Percentiles rank a stretch among this genome's conserved stretches.
Conservation (phyloP, 768 basidiomycete species). For the Boletus barrowsii region DNA sequence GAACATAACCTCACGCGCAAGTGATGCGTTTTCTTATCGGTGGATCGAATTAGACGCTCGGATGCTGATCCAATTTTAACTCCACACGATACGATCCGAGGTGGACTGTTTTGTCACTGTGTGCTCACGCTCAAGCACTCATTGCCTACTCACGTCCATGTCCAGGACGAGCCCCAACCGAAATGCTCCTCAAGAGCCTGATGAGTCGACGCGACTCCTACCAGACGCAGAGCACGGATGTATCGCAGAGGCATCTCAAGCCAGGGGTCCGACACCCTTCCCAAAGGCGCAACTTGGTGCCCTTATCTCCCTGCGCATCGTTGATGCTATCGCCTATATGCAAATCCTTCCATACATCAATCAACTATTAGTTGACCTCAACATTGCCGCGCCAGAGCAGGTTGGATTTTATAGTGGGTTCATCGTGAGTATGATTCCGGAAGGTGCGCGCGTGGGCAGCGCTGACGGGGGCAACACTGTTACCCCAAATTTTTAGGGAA, state of each 20-base stretch:
- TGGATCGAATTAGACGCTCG: too few species aligned
- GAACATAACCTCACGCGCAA: too few species aligned
- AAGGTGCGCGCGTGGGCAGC: too few species aligned
- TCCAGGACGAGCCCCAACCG: background rate
- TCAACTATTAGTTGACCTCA: slow-evolving; percentile 4
- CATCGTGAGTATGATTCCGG: background rate
- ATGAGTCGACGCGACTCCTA: slow-evolving; percentile 2
- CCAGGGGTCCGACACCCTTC: background rate
- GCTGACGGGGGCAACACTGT: too few species aligned
- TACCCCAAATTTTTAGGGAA: background rate
- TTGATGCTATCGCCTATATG: slow-evolving; percentile 1
- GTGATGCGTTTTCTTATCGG: too few species aligned
- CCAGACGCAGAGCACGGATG: background rate
- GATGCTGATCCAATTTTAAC: too few species aligned
- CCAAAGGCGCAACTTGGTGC: slow-evolving; percentile 1
- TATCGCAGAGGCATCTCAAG: background rate
- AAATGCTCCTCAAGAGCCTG: background rate
- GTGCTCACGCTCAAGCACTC: too few species aligned
- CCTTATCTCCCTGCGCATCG: background rate
- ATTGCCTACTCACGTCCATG: background rate
- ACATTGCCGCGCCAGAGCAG: slow-evolving; percentile 1
- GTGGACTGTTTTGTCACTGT: too few species aligned
- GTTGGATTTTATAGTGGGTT: slow-evolving; percentile 9
- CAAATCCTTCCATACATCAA: slow-evolving; percentile 10
- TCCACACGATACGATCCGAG: too few species aligned